phyloP scores from a whole-genome alignment of 805 yeast genomes.

The Candida parachauliodes region DNA sequence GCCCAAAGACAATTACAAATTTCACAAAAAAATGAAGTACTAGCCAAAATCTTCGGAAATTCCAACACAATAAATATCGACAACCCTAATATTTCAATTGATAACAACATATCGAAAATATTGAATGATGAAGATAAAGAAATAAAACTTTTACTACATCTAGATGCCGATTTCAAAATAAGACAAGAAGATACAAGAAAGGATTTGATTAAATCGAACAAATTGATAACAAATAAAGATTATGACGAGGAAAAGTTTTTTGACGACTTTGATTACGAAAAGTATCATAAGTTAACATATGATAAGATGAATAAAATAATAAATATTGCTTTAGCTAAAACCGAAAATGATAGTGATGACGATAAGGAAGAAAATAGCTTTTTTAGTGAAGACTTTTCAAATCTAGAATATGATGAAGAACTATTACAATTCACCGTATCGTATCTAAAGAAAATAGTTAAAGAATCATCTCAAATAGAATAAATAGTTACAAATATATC shows the following conservation, averaged over 20 bases:
- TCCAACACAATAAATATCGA: conserved; percentile 31
- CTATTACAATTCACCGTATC: conserved; percentile 7
- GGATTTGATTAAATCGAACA: neutral
- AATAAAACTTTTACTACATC: conserved; percentile 27
- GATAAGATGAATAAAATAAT: conserved; percentile 20
- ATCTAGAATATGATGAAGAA: conserved; percentile 23
- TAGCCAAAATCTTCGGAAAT: conserved; percentile 37
- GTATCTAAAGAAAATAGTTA: conserved; percentile 6
- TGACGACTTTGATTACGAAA: conserved; percentile 24
- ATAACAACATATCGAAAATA: conserved; percentile 33
- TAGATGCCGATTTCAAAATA: conserved; percentile 27
- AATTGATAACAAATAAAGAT: neutral
- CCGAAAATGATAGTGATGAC: conserved; percentile 8
- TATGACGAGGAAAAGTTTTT: conserved; percentile 7
- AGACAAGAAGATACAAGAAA: conserved; percentile 8
- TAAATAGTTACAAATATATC: too few relatives aligned
- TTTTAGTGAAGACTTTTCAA: conserved; percentile 10
- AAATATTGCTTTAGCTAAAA: conserved; percentile 6
- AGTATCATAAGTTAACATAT: conserved; percentile 20
- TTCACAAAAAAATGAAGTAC: conserved; percentile 36
- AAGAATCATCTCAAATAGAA: too few relatives aligned
- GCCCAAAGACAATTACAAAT: conserved; percentile 39
- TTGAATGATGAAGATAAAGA: conserved; percentile 43
- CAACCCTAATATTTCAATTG: conserved; percentile 23
- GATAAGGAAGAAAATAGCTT: conserved; percentile 11